Base-by-base conservation (phyloP, 2,329 filamentous ascomycete species). In the Sporothrix luriei region DNA sequence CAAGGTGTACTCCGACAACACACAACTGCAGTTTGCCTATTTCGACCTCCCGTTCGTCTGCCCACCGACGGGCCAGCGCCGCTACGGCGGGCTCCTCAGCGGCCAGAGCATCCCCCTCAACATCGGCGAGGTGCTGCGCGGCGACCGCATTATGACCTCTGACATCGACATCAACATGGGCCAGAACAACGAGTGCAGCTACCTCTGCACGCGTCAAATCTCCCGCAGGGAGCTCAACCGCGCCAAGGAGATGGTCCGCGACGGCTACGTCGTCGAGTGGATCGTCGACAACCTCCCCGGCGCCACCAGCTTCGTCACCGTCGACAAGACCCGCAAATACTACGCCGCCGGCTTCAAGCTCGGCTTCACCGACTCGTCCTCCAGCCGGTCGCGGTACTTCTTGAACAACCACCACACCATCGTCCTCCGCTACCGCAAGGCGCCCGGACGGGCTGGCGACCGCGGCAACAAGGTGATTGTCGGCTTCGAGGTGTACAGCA, bases 261-360 rank as follows among this genome's bases (percentile, higher is more conserved):
- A 93, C 68, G 91, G 91, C 48, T 96, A 95, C 78, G 88, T 95
- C n/a, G 89, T 90, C 1, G 93, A 97, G 79, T 97, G 93, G 93
- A 96, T 97, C 74, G 91, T 95, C 73, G 93, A 97, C 79, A 97
- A 97, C 75, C 84, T 97, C 11, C 93, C 93, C 1, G 93, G 93
- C 7, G 93, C 93, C 48, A 96, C 93, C 10, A 94, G 90, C 78
- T 96, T 96, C 76, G 90, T 95, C 38, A 94, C 91, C 0, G 90
- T 92, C 48, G 93, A 96, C 79, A 93, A 93, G 81, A 88, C 86
- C 61, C 85, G 88, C 75, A 96, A 94, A 79, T 96, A 97, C 82
- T 97, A 97, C 78, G 91, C 92, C 14, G 89, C 92, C 1, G 93
- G 93, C 1, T 97, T 97, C 84, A 96, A 95, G 80, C 84, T 97